Evolutionary conservation across 2,329 filamentous ascomycete genomes (phyloP).

Genomic region (Paecilomyces variotii): DNA sequence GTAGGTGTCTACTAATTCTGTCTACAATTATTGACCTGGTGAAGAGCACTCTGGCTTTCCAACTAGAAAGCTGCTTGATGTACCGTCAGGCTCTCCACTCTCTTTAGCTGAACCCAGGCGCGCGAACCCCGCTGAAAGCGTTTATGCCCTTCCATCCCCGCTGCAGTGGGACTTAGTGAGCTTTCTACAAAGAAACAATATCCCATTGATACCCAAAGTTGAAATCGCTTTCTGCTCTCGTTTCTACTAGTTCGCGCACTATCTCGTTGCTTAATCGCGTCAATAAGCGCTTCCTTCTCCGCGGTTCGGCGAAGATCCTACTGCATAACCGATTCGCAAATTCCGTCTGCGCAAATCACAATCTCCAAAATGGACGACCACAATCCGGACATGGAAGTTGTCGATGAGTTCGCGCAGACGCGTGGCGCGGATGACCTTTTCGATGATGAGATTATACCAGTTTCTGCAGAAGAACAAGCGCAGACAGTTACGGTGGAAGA

Average conservation of each 20-base stretch:
- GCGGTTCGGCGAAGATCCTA: not conserved
- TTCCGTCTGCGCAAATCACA: not conserved
- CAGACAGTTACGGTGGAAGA: slow-evolving; percentile 11
- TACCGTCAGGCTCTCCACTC: not conserved
- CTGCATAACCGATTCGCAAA: not conserved
- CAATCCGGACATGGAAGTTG: slow-evolving; percentile 12
- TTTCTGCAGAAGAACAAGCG: slow-evolving; percentile 25
- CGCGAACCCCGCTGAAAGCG: not conserved
- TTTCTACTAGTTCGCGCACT: not conserved
- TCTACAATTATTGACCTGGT: not conserved
- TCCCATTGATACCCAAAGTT: not conserved
- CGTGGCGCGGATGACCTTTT: slow-evolving; percentile 44
- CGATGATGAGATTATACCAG: slow-evolving; percentile 43
- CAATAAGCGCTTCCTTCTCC: not conserved
- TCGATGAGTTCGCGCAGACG: slow-evolving; percentile 44
- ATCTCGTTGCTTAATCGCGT: not conserved
- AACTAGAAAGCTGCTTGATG: not conserved
- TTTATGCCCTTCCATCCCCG: not conserved
- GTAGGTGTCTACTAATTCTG: not conserved
- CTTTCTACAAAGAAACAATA: not conserved
- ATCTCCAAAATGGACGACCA: slow-evolving; percentile 2
- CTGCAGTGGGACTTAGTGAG: not conserved
- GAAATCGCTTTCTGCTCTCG: not conserved
- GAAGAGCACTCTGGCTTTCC: not conserved
- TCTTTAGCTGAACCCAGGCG: not conserved